These are phyloP conservation scores for Earliella scabrosa DNA, from an alignment of 1,284 basidiomycete genomes.

Conservation along the genomic window DNA sequence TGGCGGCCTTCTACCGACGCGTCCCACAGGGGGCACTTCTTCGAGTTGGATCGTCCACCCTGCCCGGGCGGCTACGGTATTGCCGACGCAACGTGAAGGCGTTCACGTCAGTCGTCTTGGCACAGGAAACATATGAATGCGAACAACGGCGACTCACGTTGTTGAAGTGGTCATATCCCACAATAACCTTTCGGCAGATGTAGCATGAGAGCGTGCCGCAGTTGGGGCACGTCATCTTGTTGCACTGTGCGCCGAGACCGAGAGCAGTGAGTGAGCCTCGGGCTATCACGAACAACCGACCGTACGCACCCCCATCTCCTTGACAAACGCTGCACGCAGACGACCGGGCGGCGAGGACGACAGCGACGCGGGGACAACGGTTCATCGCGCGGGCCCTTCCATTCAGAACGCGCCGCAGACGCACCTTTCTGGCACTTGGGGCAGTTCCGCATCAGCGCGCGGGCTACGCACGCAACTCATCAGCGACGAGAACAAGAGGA, in stretches of 20 bases:
- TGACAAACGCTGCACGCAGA: conserved; percentile 66
- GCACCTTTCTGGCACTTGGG: conserved; percentile 77
- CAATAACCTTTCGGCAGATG: conserved; percentile 71
- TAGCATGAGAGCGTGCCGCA: conserved; percentile 79
- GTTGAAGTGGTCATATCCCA: conserved; percentile 81
- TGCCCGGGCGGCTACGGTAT: conserved; percentile 26
- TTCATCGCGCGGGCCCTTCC: neutral
- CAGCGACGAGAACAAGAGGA: neutral
- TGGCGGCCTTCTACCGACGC: conserved; percentile 60
- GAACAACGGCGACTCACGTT: conserved; percentile 42
- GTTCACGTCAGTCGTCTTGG: neutral
- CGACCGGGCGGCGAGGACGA: neutral
- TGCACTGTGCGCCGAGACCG: conserved; percentile 54
- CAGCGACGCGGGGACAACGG: too few relatives aligned
- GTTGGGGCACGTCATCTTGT: conserved; percentile 78
- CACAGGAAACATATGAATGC: neutral
- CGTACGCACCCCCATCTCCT: conserved; percentile 66
- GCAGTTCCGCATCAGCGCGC: conserved; percentile 84
- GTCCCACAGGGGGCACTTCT: conserved; percentile 77
- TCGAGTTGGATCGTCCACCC: conserved; percentile 28
- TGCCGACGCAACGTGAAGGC: neutral
- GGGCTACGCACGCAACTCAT: conserved; percentile 46
- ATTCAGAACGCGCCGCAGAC: conserved; percentile 19
- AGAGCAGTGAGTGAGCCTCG: neutral
- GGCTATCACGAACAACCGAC: too few relatives aligned